phyloP scores from a whole-genome alignment of 2,329 filamentous ascomycete species.

The Parasarocladium wereldwijsianum region DNA sequence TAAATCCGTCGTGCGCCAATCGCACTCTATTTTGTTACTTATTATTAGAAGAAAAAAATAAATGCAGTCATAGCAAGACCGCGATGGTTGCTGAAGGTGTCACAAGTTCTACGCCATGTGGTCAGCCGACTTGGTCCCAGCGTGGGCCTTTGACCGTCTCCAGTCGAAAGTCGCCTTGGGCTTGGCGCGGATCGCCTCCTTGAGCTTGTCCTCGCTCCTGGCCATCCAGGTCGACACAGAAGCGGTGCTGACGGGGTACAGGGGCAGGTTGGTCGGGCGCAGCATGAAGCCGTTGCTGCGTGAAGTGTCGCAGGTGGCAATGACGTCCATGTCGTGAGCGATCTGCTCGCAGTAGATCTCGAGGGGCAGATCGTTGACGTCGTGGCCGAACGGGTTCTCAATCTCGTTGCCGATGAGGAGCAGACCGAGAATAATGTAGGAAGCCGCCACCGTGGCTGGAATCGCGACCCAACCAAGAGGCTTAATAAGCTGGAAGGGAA shows the following conservation, averaged over 20 bases:
- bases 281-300: constrained; percentile 17
- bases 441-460: constrained; percentile 55
- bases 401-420: constrained; percentile 63
- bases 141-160: constrained; percentile 7
- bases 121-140: constrained; percentile 3
- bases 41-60: no score
- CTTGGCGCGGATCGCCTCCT: constrained; percentile 24
- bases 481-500: constrained; percentile 65
- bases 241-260: constrained; percentile 38
- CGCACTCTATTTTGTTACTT: no score
- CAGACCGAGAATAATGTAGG: constrained; percentile 74
- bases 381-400: constrained; percentile 72
- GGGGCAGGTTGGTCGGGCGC: constrained; percentile 29
- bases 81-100: no score
- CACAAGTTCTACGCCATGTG: constrained; percentile 7
- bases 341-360: constrained; percentile 67
- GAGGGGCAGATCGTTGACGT: constrained; percentile 69
- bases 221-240: constrained; percentile 22
- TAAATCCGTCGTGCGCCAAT: no score
- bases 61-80: no score
- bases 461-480: constrained; percentile 60
- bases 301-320: constrained; percentile 37
- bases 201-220: constrained; percentile 24
- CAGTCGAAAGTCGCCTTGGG: constrained; percentile 21
- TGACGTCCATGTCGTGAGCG: constrained; percentile 57